Percentiles rank a stretch among this genome's conserved stretches.
Evolutionary conservation across 2,329 filamentous ascomycete genomes (phyloP).

Genomic region (Neonectria faginata): DNA sequence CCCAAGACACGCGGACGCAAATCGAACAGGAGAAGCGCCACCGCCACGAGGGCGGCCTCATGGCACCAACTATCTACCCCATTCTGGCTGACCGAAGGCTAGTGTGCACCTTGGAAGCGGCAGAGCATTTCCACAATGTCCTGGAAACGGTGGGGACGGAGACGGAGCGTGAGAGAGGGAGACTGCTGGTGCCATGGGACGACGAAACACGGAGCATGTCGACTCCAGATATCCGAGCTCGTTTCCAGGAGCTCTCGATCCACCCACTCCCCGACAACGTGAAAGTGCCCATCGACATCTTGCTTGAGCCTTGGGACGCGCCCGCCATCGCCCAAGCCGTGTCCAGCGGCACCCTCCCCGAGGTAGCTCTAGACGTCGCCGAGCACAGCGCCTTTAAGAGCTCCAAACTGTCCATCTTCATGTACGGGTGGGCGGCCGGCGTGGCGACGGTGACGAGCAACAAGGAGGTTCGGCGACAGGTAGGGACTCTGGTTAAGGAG

Average conservation of each 20-base stretch:
- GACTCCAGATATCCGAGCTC: constrained; percentile 34
- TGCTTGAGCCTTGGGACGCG: constrained; percentile 46
- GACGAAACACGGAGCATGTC: constrained; percentile 31
- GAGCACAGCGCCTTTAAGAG: constrained; percentile 49
- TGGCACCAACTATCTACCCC: constrained; percentile 53
- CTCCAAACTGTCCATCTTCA: constrained; percentile 54
- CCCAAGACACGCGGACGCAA: constrained; percentile 47
- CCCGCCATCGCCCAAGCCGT: constrained; percentile 44
- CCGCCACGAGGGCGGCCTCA: constrained; percentile 44
- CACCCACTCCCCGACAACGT: constrained; percentile 48
- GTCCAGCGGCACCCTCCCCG: constrained; percentile 45
- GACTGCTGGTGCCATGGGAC: constrained; percentile 49
- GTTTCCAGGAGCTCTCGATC: constrained; percentile 50
- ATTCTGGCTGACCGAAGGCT: constrained; percentile 49
- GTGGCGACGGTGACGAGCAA: constrained; percentile 55
- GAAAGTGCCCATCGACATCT: constrained; percentile 51
- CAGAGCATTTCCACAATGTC: constrained; percentile 54
- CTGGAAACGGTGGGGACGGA: constrained; percentile 53
- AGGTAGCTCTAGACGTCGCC: constrained; percentile 51
- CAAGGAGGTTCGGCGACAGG: constrained; percentile 54
- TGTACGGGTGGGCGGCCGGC: constrained; percentile 54
- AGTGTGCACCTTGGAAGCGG: constrained; percentile 54
- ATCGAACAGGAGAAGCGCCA: constrained; percentile 51
- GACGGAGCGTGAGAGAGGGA: constrained; percentile 52
- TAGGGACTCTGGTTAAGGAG: constrained; percentile 51